Evolutionary conservation across 2,329 filamentous ascomycete species (phyloP).

Genomic region (Fusarium liriodendri): DNA sequence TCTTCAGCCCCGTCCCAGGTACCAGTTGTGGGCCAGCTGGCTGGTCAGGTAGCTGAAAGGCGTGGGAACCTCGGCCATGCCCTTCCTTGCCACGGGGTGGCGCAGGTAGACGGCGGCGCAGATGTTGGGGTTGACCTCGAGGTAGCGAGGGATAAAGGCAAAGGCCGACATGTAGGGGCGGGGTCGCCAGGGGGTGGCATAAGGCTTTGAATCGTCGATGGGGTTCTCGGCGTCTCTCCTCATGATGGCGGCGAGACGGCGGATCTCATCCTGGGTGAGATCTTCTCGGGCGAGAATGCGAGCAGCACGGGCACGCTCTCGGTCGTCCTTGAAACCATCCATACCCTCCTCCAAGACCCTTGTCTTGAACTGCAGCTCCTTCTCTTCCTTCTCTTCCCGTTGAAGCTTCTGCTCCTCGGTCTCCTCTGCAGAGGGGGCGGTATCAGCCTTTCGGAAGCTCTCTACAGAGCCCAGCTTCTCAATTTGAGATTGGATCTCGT

Average conservation of each 20-base stretch:
- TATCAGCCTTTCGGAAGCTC: constrained; percentile 46
- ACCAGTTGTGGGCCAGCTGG: constrained; percentile 94
- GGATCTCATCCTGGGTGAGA: constrained; percentile 62
- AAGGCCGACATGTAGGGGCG: constrained; percentile 90
- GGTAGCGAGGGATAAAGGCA: constrained; percentile 92
- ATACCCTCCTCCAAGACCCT: constrained; percentile 50
- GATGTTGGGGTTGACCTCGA: constrained; percentile 98
- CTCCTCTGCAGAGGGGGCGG: constrained; percentile 30
- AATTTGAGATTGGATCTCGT: constrained; percentile 49
- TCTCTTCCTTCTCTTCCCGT: constrained; percentile 30
- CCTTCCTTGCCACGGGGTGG: constrained; percentile 89
- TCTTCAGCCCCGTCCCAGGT: constrained; percentile 79
- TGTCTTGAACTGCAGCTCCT: constrained; percentile 44
- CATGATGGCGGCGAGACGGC: constrained; percentile 67
- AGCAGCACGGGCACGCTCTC: constrained; percentile 46
- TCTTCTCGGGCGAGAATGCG: constrained; percentile 48
- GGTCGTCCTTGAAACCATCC: constrained; percentile 48
- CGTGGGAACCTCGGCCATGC: constrained; percentile 84
- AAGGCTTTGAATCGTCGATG: constrained; percentile 81
- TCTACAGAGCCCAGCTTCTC: constrained; percentile 48
- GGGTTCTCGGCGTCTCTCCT: constrained; percentile 78
- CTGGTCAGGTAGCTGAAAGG: constrained; percentile 78
- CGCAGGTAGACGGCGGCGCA: constrained; percentile 95
- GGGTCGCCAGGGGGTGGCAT: constrained; percentile 90
- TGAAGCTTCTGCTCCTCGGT: constrained; percentile 24